Evolutionary conservation across 2,329 filamentous ascomycete genomes (phyloP).

Genomic region (Aspergillus transmontanensis): DNA sequence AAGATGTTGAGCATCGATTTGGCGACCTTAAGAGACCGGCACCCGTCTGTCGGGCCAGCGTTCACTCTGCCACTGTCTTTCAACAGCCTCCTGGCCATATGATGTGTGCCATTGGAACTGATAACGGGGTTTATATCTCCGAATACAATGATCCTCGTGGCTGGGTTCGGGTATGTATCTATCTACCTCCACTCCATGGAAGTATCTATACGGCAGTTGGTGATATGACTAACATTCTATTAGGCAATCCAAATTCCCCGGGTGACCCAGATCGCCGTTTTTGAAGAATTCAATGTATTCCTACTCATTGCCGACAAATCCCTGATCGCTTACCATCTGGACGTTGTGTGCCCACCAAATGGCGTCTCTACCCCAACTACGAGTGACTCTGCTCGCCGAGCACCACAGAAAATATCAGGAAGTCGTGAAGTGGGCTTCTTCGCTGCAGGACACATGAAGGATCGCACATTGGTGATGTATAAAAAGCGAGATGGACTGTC

Average conservation of each 20-base stretch:
- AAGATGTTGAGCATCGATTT: constrained; percentile 80
- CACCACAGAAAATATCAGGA: constrained; percentile 86
- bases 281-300: constrained; percentile 94
- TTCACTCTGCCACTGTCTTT: constrained; percentile 94
- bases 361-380: constrained; percentile 55
- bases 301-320: constrained; percentile 89
- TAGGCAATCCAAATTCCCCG: constrained; percentile 74
- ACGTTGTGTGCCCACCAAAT: constrained; percentile 68
- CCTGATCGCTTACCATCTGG: constrained; percentile 89
- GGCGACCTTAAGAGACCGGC: constrained; percentile 64
- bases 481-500: constrained; percentile 92
- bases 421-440: constrained; percentile 96
- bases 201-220: not conserved
- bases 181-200: constrained; percentile 1
- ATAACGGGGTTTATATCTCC: constrained; percentile 89
- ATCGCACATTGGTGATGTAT: constrained; percentile 91
- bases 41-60: constrained; percentile 79
- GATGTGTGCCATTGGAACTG: constrained; percentile 92
- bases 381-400: constrained; percentile 73
- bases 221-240: constrained; percentile 14
- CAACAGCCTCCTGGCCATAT: constrained; percentile 76
- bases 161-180: constrained; percentile 75
- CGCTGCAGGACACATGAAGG: constrained; percentile 94
- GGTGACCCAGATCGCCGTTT: constrained; percentile 89
- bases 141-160: constrained; percentile 87